Evolutionary conservation across 352 stramenopile species (phyloP).

Genomic region (Phytophthora pisi): DNA sequence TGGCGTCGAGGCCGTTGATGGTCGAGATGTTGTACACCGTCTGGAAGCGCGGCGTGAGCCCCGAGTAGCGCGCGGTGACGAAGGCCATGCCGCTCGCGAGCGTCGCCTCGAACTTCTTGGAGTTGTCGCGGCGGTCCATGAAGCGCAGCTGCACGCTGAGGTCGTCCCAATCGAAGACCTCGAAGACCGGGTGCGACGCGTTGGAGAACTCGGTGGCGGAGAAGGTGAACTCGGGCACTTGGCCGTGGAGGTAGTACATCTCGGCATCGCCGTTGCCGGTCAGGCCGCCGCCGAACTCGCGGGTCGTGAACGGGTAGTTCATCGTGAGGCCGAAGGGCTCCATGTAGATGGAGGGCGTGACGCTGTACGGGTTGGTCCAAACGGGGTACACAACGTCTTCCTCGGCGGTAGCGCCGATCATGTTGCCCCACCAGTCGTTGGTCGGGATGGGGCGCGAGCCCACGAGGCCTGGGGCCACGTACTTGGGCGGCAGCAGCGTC

Average conservation of each 20-base stretch:
- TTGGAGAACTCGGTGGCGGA: slow-evolving; percentile 59
- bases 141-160: slow-evolving; percentile 61
- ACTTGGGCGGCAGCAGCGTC: slow-evolving; percentile 56
- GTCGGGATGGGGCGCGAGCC: slow-evolving; percentile 59
- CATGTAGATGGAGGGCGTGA: slow-evolving; percentile 44
- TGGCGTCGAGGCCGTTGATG: slow-evolving; percentile 52
- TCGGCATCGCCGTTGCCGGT: slow-evolving; percentile 54
- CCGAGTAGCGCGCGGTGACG: slow-evolving; percentile 54
- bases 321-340: slow-evolving; percentile 55
- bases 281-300: slow-evolving; percentile 50
- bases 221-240: slow-evolving; percentile 56
- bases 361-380: slow-evolving; percentile 72
- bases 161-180: slow-evolving; percentile 61
- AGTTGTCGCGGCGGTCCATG: slow-evolving; percentile 22
- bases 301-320: slow-evolving; percentile 62
- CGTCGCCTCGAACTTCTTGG: slow-evolving; percentile 49
- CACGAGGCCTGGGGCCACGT: slow-evolving; percentile 49
- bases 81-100: slow-evolving; percentile 75
- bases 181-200: slow-evolving; percentile 30
- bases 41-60: slow-evolving; percentile 50
- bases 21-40: slow-evolving; percentile 48
- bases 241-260: slow-evolving; percentile 57
- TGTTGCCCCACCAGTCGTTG: slow-evolving; percentile 81
- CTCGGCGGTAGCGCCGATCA: slow-evolving; percentile 49
- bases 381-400: slow-evolving; percentile 53